Evolutionary conservation across 331 rosid species (phyloP).

Genomic region (Pyrus hybrid): DNA sequence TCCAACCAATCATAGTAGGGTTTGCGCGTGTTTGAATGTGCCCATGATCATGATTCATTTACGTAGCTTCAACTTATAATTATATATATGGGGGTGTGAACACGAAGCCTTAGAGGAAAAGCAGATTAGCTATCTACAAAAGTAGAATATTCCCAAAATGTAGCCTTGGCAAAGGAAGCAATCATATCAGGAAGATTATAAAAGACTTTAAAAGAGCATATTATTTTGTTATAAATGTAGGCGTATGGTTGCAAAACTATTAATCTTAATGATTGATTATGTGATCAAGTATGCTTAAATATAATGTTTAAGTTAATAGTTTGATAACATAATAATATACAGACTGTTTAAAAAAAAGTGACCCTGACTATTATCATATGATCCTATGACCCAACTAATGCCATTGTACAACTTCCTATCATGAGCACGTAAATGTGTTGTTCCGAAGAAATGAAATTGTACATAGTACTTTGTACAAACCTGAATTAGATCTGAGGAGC

Average conservation of each 20-base stretch:
- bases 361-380: too few relatives aligned
- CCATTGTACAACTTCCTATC: background rate
- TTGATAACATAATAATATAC: background rate
- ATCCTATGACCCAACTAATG: background rate
- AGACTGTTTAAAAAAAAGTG: background rate
- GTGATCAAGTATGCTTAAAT: background rate
- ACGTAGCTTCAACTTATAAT: background rate
- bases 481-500: constrained; percentile 61
- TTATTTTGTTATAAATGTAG: background rate
- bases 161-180: constrained; percentile 35
- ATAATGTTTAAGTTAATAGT: background rate
- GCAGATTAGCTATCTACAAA: background rate
- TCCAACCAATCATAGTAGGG: constrained; percentile 3
- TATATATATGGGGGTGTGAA: constrained; percentile 14
- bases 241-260: background rate
- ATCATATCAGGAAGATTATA: constrained; percentile 26
- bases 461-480: constrained; percentile 25
- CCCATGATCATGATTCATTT: constrained; percentile 1
- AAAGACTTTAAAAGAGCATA: background rate
- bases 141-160: constrained; percentile 35
- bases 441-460: background rate
- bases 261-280: background rate
- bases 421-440: background rate
- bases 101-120: constrained; percentile 23
- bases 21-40: constrained; percentile 7